Evolutionary conservation across 192 early-diverging fungal species (phyloP), one percentile per base, ranked within the genome.

Genomic region (Chytriomyces hyalinus): DNA sequence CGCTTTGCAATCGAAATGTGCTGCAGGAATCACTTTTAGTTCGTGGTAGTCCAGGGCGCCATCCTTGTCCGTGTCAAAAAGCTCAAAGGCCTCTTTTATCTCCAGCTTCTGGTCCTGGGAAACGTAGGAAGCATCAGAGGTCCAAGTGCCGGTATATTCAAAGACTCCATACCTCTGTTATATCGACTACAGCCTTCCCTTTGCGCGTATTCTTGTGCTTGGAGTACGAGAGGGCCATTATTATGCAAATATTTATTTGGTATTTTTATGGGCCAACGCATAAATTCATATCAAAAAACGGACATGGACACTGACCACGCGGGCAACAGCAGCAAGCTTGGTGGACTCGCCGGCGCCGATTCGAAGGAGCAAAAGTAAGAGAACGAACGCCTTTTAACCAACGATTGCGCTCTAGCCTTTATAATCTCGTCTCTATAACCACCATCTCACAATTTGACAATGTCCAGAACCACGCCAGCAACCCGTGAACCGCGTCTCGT

Each of bases 51-150:
- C 92, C 3, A 95, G 78, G 17, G 83, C 78, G 36, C 84, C 83
- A 75, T 94, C 92, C 89, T 78, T 88, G 81, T 97, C 93, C 86
- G 96, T 97, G 87, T 98, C 97, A 80, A 98, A 98, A 45, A 97
- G 91, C 80, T 94, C 94, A 91, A 98, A 98, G 15, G 96, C 96
- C 84, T 98, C 96, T 75, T 91, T 90, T 70, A 98, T 95, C 85
- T 98, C 96, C 77, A 90, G 93, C 83, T 96, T 87, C 78, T 92
- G 91, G 65, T 95, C 93, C 6, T 93, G 91, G 66, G 85, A 90
- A 10, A 93, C 75, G 61, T 2, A 36, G 1, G 36, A 36, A 36
- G 36, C 36, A 36, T 36, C 36, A 36, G 36, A 36, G 36, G 36
- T 36, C 36, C 36, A 36, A 36, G 4, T 36, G 36, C 36, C 4